These are phyloP conservation scores for Neurospora terricola DNA, from an alignment of 495 filamentous ascomycete species.

Conservation along the genomic window DNA sequence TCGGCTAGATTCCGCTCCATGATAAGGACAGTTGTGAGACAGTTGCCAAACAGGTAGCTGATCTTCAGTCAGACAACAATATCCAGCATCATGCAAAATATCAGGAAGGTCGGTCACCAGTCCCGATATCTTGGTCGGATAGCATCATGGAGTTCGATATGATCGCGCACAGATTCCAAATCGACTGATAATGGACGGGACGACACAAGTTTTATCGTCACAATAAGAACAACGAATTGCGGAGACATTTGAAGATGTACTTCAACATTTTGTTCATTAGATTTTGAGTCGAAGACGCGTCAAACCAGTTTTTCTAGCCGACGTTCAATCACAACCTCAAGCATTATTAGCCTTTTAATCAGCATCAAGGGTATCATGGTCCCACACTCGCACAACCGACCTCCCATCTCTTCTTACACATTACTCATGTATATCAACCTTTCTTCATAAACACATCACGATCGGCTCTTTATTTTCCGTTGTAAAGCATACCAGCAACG, in stretches of 20 bases:
- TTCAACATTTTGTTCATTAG: not conserved
- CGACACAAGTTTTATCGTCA: not conserved
- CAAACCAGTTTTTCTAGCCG: not conserved
- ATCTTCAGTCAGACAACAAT: not conserved
- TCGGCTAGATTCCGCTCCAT: not conserved
- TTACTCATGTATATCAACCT: not conserved
- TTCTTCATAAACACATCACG: not conserved
- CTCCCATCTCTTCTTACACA: not conserved
- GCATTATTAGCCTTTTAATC: not conserved
- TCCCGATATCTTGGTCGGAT: not conserved
- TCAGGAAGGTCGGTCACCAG: not conserved
- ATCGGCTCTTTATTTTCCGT: not conserved
- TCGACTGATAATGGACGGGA: not conserved
- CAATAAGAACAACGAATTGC: not conserved
- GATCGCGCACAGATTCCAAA: not conserved
- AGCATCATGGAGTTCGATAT: not conserved
- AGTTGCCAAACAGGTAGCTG: not conserved
- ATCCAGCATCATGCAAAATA: not conserved
- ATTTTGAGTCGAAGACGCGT: not conserved
- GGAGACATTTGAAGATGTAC: not conserved
- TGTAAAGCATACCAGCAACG: constrained; percentile 56
- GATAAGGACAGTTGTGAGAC: not conserved
- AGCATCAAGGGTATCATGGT: not conserved
- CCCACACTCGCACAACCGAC: not conserved
- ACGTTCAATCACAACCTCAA: not conserved